Evolutionary conservation across 2,329 filamentous ascomycete genomes (phyloP).

Genomic region (Fusarium nematophilum): DNA sequence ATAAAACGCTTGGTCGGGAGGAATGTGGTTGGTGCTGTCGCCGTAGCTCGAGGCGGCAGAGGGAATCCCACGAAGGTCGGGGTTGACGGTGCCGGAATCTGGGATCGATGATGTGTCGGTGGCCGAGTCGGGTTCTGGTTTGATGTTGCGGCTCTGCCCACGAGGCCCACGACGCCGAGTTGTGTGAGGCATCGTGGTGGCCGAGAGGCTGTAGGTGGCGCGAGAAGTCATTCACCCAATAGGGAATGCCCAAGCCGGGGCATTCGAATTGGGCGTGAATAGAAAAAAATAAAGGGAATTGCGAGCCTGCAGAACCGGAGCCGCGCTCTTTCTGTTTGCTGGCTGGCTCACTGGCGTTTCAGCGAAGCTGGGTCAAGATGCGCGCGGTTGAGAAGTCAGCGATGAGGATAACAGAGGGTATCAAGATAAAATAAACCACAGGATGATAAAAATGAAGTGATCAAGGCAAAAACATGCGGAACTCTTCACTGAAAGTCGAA

Average conservation of each 20-base stretch:
- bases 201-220: slow-evolving; percentile 14
- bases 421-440: not conserved
- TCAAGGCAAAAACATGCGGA: not conserved
- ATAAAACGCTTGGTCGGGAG: slow-evolving; percentile 39
- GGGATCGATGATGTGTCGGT: slow-evolving; percentile 17
- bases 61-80: slow-evolving; percentile 13
- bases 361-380: not conserved
- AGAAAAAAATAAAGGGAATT: not conserved
- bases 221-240: slow-evolving; percentile 30
- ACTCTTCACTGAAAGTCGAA: not conserved
- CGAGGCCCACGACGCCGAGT: slow-evolving; percentile 38
- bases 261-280: not conserved
- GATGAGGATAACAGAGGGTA: slow-evolving; percentile 10
- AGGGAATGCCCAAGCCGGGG: not conserved
- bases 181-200: slow-evolving; percentile 36
- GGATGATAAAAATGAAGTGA: not conserved
- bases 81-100: slow-evolving; percentile 27
- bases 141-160: slow-evolving; percentile 32
- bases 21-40: slow-evolving; percentile 23
- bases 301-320: not conserved
- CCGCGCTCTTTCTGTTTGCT: slow-evolving; percentile 7
- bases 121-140: slow-evolving; percentile 41
- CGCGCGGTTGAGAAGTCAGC: not conserved
- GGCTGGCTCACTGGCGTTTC: not conserved
- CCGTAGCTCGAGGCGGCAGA: slow-evolving; percentile 36